A percentile compares a stretch with the other conserved stretches of the same genome.
Evolutionary conservation across 257 asterid species (phyloP).

Genomic region (Solanum tarapatanum): DNA sequence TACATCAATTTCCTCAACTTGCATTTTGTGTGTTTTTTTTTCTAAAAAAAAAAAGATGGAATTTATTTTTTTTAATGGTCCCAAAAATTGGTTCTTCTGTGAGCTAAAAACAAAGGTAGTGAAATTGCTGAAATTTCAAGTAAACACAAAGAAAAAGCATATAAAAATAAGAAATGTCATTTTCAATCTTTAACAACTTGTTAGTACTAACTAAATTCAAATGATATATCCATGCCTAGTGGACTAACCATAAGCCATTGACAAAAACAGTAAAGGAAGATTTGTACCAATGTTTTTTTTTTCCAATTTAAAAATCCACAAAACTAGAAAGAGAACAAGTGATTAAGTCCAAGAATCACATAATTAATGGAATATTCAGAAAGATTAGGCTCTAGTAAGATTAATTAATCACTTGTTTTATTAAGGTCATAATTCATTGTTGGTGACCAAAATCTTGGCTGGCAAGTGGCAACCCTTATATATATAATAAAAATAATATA

Average conservation of each 20-base stretch:
- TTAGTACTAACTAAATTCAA: not conserved
- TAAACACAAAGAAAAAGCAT: constrained; percentile 2
- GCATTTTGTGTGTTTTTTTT: constrained; percentile 7
- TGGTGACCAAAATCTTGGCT: not conserved
- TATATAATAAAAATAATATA: not conserved
- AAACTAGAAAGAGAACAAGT: not conserved
- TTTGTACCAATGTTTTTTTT: not conserved
- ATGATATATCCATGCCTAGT: constrained; percentile 2
- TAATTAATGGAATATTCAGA: not conserved
- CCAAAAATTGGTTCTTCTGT: constrained; percentile 30
- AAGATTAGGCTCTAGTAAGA: not conserved
- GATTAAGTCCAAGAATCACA: not conserved
- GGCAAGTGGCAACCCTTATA: not conserved
- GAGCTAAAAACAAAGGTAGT: constrained; percentile 9
- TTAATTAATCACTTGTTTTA: constrained; percentile 1
- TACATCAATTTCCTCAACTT: constrained; percentile 47
- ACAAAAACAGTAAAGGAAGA: not conserved
- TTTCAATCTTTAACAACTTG: constrained; percentile 14
- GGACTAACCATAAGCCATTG: constrained; percentile 7
- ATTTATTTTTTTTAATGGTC: constrained; percentile 26
- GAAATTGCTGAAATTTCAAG: constrained; percentile 25
- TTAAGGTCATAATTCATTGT: not conserved
- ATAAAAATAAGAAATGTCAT: constrained; percentile 4
- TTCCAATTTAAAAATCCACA: not conserved
- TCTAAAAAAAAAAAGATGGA: not conserved